Conservation (phyloP, 352 stramenopile genomes). For the Phytophthora constricta region DNA sequence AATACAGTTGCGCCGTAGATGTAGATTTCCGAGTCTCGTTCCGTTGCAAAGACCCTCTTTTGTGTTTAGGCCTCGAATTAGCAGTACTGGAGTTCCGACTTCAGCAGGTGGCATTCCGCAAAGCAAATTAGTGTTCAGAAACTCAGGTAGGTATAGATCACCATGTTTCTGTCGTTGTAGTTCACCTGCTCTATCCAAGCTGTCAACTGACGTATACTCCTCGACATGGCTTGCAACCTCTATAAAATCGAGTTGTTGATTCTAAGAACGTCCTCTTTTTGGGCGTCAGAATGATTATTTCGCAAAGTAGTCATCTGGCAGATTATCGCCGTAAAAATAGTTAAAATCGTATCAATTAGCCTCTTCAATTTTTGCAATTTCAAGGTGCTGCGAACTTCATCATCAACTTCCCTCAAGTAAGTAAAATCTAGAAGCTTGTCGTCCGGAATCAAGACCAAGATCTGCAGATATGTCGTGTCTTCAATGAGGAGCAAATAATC, state of each 20-base stretch:
- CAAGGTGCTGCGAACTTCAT: neutral
- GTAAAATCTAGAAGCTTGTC: slow-evolving; percentile 2
- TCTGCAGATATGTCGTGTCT: too few relatives aligned
- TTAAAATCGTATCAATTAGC: neutral
- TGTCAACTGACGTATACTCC: neutral
- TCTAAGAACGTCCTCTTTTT: neutral
- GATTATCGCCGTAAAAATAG: neutral
- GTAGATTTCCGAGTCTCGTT: neutral
- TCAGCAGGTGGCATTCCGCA: slow-evolving; percentile 9
- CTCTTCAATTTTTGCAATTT: too few relatives aligned
- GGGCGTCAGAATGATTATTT: too few relatives aligned
- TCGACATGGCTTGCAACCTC: neutral
- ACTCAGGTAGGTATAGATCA: neutral
- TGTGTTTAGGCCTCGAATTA: slow-evolving; percentile 1
- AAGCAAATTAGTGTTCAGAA: neutral
- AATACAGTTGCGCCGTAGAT: neutral
- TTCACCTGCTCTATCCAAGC: slow-evolving; percentile 1
- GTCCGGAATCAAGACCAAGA: too few relatives aligned
- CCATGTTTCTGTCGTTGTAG: slow-evolving; percentile 1
- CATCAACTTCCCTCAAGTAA: too few relatives aligned
- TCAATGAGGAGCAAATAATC: too few relatives aligned
- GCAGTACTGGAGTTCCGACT: too few relatives aligned
- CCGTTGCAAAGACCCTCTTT: slow-evolving; percentile 8
- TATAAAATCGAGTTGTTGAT: too few relatives aligned
- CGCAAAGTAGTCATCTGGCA: neutral